Evolutionary conservation across 2,329 filamentous ascomycete genomes (phyloP).

Genomic region (Aaosphaeria arxii): DNA sequence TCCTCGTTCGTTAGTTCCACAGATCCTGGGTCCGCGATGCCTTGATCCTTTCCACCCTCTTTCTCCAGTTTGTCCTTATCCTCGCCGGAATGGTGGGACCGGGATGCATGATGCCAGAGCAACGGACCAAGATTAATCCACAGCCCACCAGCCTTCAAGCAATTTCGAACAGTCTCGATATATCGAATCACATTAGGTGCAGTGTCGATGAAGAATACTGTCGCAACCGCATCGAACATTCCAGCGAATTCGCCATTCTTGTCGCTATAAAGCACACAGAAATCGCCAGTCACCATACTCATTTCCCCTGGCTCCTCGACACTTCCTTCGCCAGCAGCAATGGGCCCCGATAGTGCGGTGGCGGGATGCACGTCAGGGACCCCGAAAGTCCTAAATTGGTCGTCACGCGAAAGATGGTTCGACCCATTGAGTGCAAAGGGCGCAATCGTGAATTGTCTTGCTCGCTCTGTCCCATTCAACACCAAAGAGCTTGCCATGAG

Average conservation of each 20-base stretch:
- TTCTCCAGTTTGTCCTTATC: slow-evolving; percentile 16
- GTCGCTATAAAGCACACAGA: slow-evolving; percentile 77
- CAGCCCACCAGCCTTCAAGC: slow-evolving; percentile 72
- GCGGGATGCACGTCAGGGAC: slow-evolving; percentile 70
- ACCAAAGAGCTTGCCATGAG: slow-evolving; percentile 80
- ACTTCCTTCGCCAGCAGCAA: slow-evolving; percentile 1
- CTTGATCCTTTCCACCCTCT: slow-evolving; percentile 40
- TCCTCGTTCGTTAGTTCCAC: slow-evolving; percentile 91
- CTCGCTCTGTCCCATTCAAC: slow-evolving; percentile 62
- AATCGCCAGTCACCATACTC: slow-evolving; percentile 92
- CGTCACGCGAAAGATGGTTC: slow-evolving; percentile 70
- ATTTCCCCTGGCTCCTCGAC: slow-evolving; percentile 61
- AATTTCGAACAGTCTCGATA: slow-evolving; percentile 76
- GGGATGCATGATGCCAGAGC: slow-evolving; percentile 92
- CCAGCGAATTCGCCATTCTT: slow-evolving; percentile 58
- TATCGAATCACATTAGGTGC: slow-evolving; percentile 91
- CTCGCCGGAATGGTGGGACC: slow-evolving; percentile 44
- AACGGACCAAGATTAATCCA: slow-evolving; percentile 90
- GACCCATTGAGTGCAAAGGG: slow-evolving; percentile 89
- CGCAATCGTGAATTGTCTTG: slow-evolving; percentile 68
- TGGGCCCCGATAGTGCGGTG: slow-evolving; percentile 28
- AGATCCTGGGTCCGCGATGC: slow-evolving; percentile 84
- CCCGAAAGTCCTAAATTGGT: slow-evolving; percentile 71
- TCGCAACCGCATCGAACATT: slow-evolving; percentile 76
- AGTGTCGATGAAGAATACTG: slow-evolving; percentile 96